Evolutionary conservation across 805 yeast species (phyloP).

Genomic region (Kuraishia ogatae): DNA sequence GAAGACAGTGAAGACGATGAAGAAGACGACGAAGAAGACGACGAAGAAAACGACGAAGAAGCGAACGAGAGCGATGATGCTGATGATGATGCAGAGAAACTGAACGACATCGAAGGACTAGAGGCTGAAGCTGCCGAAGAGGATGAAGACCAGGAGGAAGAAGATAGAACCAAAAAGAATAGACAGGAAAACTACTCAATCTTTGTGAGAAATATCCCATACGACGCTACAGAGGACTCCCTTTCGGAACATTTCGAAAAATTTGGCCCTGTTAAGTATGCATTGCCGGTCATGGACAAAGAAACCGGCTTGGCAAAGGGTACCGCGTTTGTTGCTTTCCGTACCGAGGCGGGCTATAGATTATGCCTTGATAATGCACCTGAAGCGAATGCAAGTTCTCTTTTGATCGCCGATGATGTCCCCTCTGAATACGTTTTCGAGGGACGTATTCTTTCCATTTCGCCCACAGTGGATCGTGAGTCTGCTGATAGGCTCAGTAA

Average conservation of each 20-base stretch:
- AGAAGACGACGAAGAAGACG: slow-evolving; percentile 24
- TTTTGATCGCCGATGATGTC: slow-evolving; percentile 88
- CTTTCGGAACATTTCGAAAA: slow-evolving; percentile 68
- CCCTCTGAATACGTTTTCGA: slow-evolving; percentile 83
- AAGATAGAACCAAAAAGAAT: slow-evolving; percentile 34
- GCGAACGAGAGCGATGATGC: slow-evolving; percentile 23
- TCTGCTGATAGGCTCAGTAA: slow-evolving; percentile 71
- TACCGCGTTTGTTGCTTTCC: slow-evolving; percentile 90
- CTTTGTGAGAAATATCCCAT: slow-evolving; percentile 90
- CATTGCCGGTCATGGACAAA: slow-evolving; percentile 85
- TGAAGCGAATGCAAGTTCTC: slow-evolving; percentile 43
- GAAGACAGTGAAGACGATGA: slow-evolving; percentile 26
- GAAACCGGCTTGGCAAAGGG: slow-evolving; percentile 85
- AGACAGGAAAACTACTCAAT: slow-evolving; percentile 64
- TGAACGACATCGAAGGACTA: slow-evolving; percentile 17
- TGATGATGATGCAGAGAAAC: slow-evolving; percentile 20
- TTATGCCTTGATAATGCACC: slow-evolving; percentile 78
- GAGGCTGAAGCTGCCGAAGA: slow-evolving; percentile 21
- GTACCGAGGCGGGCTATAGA: slow-evolving; percentile 47
- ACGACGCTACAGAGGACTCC: slow-evolving; percentile 80
- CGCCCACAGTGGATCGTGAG: slow-evolving; percentile 81
- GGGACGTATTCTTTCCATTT: slow-evolving; percentile 80
- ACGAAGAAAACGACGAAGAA: slow-evolving; percentile 24
- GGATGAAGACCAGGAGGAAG: slow-evolving; percentile 24
- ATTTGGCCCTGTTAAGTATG: slow-evolving; percentile 87